phyloP scores from a whole-genome alignment of 139 green algal species.

The Closterium sp. region DNA sequence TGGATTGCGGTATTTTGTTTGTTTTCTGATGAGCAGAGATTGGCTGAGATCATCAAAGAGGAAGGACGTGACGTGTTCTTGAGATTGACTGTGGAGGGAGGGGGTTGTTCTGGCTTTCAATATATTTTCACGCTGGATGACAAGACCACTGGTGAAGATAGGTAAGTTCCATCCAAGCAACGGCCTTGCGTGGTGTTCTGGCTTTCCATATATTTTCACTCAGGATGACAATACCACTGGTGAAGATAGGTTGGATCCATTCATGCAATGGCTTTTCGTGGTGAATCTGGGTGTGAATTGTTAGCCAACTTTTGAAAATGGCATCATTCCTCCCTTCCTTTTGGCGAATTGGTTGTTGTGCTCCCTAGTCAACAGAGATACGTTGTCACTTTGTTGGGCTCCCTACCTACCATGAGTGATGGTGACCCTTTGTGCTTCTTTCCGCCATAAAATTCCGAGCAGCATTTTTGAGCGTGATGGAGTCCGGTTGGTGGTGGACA shows the following conservation, averaged over 20 bases:
- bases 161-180: slow-evolving; percentile 6
- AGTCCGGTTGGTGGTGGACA: slow-evolving; percentile 75
- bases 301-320: not conserved
- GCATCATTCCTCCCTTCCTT: not conserved
- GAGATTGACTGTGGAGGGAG: slow-evolving; percentile 81
- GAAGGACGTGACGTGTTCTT: slow-evolving; percentile 55
- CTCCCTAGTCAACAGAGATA: no score
- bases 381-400: no score
- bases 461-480: slow-evolving; percentile 76
- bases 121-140: slow-evolving; percentile 84
- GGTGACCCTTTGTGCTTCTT: not conserved
- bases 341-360: not conserved
- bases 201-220: no score
- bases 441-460: not conserved
- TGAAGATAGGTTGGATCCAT: no score
- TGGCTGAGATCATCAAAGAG: slow-evolving; percentile 28
- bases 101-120: slow-evolving; percentile 92
- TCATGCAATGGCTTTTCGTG: not conserved
- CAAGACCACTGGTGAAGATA: slow-evolving; percentile 44
- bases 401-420: no score
- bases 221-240: no score
- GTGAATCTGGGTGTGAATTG: not conserved
- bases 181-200: no score
- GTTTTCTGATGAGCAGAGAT: slow-evolving; percentile 14
- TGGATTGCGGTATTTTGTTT: not conserved